phyloP scores from a whole-genome alignment of 1,284 basidiomycete genomes.

The Cryptococcus maquisensis region DNA sequence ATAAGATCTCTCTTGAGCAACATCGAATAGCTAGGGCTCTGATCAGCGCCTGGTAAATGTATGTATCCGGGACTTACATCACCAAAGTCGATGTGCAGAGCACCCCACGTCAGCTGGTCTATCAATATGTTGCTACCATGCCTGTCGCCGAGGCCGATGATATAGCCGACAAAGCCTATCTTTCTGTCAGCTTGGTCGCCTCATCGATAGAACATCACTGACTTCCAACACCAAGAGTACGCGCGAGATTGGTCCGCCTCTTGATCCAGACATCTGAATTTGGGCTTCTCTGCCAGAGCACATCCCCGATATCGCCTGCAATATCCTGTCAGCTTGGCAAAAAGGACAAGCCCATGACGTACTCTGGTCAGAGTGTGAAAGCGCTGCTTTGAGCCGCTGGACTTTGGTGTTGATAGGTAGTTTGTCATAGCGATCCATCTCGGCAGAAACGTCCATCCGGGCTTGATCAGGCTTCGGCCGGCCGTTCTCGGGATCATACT shows the following conservation, averaged over 20 bases:
- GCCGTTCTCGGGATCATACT: constrained; percentile 31
- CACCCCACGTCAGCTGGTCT: constrained; percentile 44
- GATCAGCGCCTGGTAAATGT: constrained; percentile 1
- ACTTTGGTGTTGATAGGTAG: constrained; percentile 40
- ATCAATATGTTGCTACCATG: constrained; percentile 44
- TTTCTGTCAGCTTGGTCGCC: not conserved
- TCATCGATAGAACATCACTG: constrained; percentile 1
- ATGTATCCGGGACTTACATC: constrained; percentile 35
- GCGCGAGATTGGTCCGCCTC: constrained; percentile 40
- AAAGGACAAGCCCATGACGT: not conserved
- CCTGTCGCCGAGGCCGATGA: constrained; percentile 43
- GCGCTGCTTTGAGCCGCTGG: constrained; percentile 29
- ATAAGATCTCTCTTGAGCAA: constrained; percentile 31
- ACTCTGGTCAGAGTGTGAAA: constrained; percentile 40
- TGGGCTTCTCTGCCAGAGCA: constrained; percentile 41
- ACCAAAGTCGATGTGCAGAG: constrained; percentile 45
- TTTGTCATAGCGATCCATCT: constrained; percentile 38
- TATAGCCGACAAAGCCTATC: constrained; percentile 38
- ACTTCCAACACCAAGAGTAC: constrained; percentile 42
- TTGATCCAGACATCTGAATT: constrained; percentile 41
- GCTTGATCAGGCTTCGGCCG: constrained; percentile 21
- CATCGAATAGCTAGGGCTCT: constrained; percentile 27
- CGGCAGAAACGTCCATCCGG: constrained; percentile 24
- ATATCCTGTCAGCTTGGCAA: not conserved
- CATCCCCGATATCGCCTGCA: constrained; percentile 38